Percentiles rank a stretch among this genome's conserved stretches.
These are phyloP conservation scores for Mentha longifolia DNA, from an alignment of 257 asterid species.

Conservation along the genomic window DNA sequence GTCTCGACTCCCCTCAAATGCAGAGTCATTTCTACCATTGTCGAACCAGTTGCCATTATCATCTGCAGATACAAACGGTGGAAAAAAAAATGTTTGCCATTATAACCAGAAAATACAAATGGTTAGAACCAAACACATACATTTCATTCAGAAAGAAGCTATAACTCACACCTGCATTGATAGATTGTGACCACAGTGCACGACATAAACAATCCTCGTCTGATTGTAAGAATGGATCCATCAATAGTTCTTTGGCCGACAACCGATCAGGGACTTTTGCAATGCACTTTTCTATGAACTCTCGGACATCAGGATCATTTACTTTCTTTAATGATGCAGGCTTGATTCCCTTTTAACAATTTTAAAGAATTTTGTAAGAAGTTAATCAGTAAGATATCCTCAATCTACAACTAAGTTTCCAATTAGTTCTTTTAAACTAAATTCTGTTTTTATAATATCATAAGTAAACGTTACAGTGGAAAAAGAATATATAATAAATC, in stretches of 20 bases:
- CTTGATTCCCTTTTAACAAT: conserved; percentile 75
- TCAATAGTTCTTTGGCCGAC: conserved; percentile 83
- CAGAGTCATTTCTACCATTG: conserved; percentile 43
- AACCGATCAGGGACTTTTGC: conserved; percentile 74
- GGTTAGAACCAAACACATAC: conserved; percentile 5
- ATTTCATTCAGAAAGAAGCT: conserved; percentile 11
- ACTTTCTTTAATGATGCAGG: conserved; percentile 93
- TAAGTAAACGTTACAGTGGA: conserved; percentile 11
- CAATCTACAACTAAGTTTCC: background rate
- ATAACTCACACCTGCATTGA: conserved; percentile 47
- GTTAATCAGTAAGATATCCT: background rate
- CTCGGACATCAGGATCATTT: conserved; percentile 71
- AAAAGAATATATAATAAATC: background rate
- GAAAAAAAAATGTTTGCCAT: conserved; percentile 27
- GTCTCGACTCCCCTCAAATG: conserved; percentile 80
- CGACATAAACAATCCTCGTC: conserved; percentile 58
- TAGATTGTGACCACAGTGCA: conserved; percentile 45
- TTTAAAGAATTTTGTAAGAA: conserved; percentile 30
- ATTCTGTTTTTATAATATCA: background rate
- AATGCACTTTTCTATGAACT: conserved; percentile 89
- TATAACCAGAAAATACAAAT: conserved; percentile 45
- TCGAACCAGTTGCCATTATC: conserved; percentile 43
- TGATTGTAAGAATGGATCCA: conserved; percentile 80
- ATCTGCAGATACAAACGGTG: conserved; percentile 44
- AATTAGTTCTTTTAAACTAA: background rate